Percentiles rank a stretch among this genome's conserved stretches.
Conservation (phyloP, 148 eudicot species). For the Silene conica region DNA sequence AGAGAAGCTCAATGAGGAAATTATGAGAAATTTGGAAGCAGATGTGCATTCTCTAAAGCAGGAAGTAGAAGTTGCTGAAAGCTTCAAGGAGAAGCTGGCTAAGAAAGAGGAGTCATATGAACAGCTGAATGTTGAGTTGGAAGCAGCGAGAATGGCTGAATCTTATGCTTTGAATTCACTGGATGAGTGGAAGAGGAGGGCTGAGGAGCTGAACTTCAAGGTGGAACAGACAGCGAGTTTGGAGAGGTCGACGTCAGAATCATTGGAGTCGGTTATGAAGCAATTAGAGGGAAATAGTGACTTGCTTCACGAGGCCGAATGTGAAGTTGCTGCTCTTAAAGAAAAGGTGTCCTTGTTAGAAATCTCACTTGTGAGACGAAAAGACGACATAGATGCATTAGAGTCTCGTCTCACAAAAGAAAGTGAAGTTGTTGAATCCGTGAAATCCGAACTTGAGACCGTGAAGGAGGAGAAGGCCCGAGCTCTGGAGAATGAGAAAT, state of each 20-base stretch:
- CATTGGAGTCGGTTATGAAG: conserved; percentile 63
- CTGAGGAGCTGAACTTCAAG: conserved; percentile 53
- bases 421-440: conserved; percentile 42
- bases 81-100: conserved; percentile 44
- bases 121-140: conserved; percentile 73
- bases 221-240: conserved; percentile 51
- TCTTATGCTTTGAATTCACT: conserved; percentile 58
- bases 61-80: conserved; percentile 42
- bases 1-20: conserved; percentile 28
- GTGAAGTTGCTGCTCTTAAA: conserved; percentile 55
- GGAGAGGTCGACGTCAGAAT: conserved; percentile 82
- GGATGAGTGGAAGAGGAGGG: conserved; percentile 61
- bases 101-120: conserved; percentile 58
- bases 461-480: conserved; percentile 63
- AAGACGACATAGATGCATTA: conserved; percentile 55
- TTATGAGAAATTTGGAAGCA: conserved; percentile 41
- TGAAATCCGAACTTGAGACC: conserved; percentile 60
- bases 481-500: conserved; percentile 68
- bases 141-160: conserved; percentile 77
- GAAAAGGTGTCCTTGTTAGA: conserved; percentile 75
- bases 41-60: conserved; percentile 45
- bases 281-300: conserved; percentile 77
- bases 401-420: conserved; percentile 22
- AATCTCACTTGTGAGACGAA: conserved; percentile 54
- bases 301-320: conserved; percentile 65